Percentiles rank a stretch among this genome's conserved stretches.
Evolutionary conservation across 2,329 filamentous ascomycete species (phyloP).

Genomic region (Cladophialophora chaetospira): DNA sequence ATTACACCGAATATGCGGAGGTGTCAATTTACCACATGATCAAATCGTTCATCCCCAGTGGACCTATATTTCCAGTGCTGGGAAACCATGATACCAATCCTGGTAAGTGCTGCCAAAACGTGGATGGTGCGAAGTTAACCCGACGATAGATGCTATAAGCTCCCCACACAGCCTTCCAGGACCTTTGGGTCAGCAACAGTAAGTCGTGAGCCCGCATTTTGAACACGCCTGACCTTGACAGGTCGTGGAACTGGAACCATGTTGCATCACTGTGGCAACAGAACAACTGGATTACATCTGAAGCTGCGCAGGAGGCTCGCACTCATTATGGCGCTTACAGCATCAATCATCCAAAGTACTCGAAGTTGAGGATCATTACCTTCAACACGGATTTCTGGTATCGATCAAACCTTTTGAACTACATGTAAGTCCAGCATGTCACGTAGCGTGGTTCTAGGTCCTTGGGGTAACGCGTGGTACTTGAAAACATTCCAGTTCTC

Average conservation of each 20-base stretch:
- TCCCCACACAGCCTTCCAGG: slow-evolving; percentile 57
- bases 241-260: slow-evolving; percentile 60
- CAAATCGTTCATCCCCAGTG: slow-evolving; percentile 55
- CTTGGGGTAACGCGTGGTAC: too few species aligned
- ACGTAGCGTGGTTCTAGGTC: too few species aligned
- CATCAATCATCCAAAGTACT: slow-evolving; percentile 51
- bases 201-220: background rate
- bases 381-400: slow-evolving; percentile 58
- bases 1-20: slow-evolving; percentile 58
- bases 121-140: background rate
- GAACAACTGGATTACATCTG: slow-evolving; percentile 56
- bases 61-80: slow-evolving; percentile 58
- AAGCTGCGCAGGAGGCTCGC: slow-evolving; percentile 50
- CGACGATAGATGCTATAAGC: slow-evolving; percentile 48
- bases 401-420: slow-evolving; percentile 47
- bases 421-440: slow-evolving; percentile 32
- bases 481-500: too few species aligned
- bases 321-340: slow-evolving; percentile 60
- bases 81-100: slow-evolving; percentile 62
- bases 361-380: slow-evolving; percentile 55
- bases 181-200: slow-evolving; percentile 54
- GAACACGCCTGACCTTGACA: background rate
- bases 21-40: slow-evolving; percentile 57
- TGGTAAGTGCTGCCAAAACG: slow-evolving; percentile 5
- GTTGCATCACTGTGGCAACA: slow-evolving; percentile 58